Base-by-base conservation (phyloP, 306 rosid species). In the Begonia loranthoides region DNA sequence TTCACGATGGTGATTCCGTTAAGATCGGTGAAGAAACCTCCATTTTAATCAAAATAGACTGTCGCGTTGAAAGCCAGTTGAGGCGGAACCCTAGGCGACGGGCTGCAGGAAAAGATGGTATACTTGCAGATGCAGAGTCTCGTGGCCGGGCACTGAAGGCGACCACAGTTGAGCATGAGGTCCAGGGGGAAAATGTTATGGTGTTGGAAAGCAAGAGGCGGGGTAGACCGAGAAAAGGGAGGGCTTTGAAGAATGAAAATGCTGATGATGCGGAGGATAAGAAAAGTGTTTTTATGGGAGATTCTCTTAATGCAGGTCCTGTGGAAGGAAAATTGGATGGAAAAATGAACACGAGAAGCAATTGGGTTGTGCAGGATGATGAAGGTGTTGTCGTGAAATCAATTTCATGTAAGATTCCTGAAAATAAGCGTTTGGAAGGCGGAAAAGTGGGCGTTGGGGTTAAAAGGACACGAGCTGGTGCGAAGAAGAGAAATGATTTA, bases 1-100 rank as follows among this genome's bases (percentile, higher is more conserved):
- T 88, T 15, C 44, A 13, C 45, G 58, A 79, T 41, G 84, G 73
- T 9, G 79, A 82, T 54, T 21, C 52, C 46, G 59, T 88, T 66
- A 79, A 84, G 59, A 64, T 84, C 59, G 89, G 95, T 0, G 93
- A 88, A 57, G 19, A 0, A 38, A 84, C 87, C 1, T 75, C 88
- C 34, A 67, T 88, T 28, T 54, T 46, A 12, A 73, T 88, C 15
- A 45, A 41, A 50, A 56, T 84, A 17, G 41, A 33, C 28, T 10
- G 49, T 45, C 14, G 4, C 39, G 57, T 71, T 11, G 79, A 57
- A 33, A 52, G 60, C 49, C 55, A 12, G 7, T 12, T 58, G 15
- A 56, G 76, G 54, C 53, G 76, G 55, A 83, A 79, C 57, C 80
- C 83, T 4, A 69, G 73, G 63, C 80, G 82, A 5, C 61, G 65